Evolutionary conservation across 352 stramenopile genomes (phyloP), one percentile per base, ranked within the genome.

Genomic region (Phytophthora megakarya): DNA sequence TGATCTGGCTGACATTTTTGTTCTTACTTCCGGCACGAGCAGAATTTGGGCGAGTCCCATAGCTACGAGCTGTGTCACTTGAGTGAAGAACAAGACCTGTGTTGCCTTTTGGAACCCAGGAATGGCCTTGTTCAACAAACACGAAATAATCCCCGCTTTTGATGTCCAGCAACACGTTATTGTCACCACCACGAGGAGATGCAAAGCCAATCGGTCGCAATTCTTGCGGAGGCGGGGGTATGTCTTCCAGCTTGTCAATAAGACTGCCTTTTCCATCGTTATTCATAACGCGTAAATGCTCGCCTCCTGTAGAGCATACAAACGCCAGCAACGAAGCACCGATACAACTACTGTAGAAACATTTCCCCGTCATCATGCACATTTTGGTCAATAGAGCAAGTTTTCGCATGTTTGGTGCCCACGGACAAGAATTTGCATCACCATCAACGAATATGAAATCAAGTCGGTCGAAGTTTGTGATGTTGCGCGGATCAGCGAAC

Each of bases 281-380:
- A 70, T 92, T 92, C 23, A 92, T 46, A 6, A 89, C 75, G 28
- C 70, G 73, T 12, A 93, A 46, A 11, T 73, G 42, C 33, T 93
- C 78, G 2, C 86, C 86, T 0, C 80, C 84, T 6, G 86, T 95
- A 1, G 84, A 84, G 37, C 84, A 92, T 32, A 92, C 46, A 56
- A 86, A 93, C 16, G 84, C 73, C 9, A 95, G 35, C 32, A 93
- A 46, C 4, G 57, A 59, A 2, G 86, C 84, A 12, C 83, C 84
- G 18, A 93, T 52, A 16, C 78, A 74, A 50, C 72, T 86, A 26
- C 73, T 83, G 56, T 86, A 95, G 13, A 86, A 76, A 22, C 86
- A 95, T 48, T 95, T 95, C 35, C 85, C 86, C 11, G 86, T 93
- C 83, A 93, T 91, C 84, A 92, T 93, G 65, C 86, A 95, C 84